A percentile compares a stretch with the other conserved stretches of the same genome.
These are phyloP conservation scores for Plenodomus biglobosus DNA, from an alignment of 2,329 filamentous ascomycete genomes.

Conservation along the genomic window DNA sequence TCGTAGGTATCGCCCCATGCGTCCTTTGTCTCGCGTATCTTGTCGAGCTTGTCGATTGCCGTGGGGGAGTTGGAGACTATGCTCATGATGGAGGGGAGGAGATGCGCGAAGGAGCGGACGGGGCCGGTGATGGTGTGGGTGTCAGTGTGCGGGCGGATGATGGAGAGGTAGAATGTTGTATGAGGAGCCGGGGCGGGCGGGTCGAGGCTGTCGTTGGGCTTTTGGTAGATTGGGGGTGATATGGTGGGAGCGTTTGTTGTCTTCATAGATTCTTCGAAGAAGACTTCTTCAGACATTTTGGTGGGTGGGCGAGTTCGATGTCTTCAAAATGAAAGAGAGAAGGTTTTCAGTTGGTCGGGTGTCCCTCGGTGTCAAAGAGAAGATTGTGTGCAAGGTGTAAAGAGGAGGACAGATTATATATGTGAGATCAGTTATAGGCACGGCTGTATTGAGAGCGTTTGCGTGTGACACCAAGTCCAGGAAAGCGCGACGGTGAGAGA, in stretches of 20 bases:
- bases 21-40: conserved; percentile 5
- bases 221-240: background rate
- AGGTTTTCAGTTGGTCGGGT: too few species aligned
- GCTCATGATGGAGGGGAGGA: conserved; percentile 19
- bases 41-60: conserved; percentile 24
- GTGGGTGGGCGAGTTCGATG: background rate
- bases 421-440: background rate
- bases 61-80: conserved; percentile 16
- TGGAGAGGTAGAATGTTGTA: conserved; percentile 29
- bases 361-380: too few species aligned
- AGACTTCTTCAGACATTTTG: conserved; percentile 13
- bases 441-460: background rate
- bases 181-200: background rate
- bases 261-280: conserved; percentile 3
- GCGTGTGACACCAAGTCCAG: background rate
- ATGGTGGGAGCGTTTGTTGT: background rate
- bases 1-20: conserved; percentile 6
- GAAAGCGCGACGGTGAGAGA: background rate
- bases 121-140: conserved; percentile 22
- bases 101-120: conserved; percentile 12
- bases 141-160: conserved; percentile 26
- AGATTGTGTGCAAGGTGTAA: background rate
- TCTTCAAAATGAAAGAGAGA: too few species aligned
- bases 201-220: conserved; percentile 19
- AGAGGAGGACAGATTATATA: background rate